Evolutionary conservation across 2,329 filamentous ascomycete genomes (phyloP).

Genomic region (Xylaria sp.): DNA sequence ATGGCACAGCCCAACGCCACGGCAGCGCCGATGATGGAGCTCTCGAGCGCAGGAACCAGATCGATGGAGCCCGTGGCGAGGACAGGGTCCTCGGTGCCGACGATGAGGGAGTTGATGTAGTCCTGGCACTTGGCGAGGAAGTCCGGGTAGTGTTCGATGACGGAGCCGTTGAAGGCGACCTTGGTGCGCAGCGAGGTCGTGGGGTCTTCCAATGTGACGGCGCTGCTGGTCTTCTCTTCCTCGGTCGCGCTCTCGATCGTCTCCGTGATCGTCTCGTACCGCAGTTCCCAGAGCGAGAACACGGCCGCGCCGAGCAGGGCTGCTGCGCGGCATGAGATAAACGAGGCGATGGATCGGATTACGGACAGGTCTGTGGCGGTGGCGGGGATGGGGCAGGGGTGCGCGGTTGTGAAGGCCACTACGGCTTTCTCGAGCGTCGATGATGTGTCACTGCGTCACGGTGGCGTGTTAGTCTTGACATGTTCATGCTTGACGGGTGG

Average conservation of each 20-base stretch:
- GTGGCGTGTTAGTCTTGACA: constrained; percentile 14
- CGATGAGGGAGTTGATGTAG: constrained; percentile 56
- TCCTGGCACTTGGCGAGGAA: constrained; percentile 59
- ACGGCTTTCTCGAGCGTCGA: constrained; percentile 40
- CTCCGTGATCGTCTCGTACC: constrained; percentile 37
- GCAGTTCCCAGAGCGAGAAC: constrained; percentile 54
- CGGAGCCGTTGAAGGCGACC: constrained; percentile 74
- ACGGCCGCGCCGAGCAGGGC: constrained; percentile 55
- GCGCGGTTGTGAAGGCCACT: constrained; percentile 44
- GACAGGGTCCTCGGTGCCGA: constrained; percentile 30
- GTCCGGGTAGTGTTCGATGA: constrained; percentile 71
- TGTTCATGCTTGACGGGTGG: background rate
- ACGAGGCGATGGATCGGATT: constrained; percentile 48
- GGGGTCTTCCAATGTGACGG: constrained; percentile 21
- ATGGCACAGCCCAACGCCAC: constrained; percentile 55
- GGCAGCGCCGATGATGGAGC: constrained; percentile 68
- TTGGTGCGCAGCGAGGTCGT: constrained; percentile 44
- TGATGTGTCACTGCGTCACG: constrained; percentile 39
- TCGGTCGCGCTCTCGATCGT: constrained; percentile 34
- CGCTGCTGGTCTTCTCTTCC: constrained; percentile 33
- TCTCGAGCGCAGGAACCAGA: constrained; percentile 66
- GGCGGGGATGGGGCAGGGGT: constrained; percentile 38
- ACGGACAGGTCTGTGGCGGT: constrained; percentile 45
- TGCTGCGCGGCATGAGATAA: constrained; percentile 53
- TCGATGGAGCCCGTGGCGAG: constrained; percentile 40